A percentile compares a stretch with the other conserved stretches of the same genome.
phyloP scores from a whole-genome alignment of 768 basidiomycete genomes.

The Tulasnella sp. region DNA sequence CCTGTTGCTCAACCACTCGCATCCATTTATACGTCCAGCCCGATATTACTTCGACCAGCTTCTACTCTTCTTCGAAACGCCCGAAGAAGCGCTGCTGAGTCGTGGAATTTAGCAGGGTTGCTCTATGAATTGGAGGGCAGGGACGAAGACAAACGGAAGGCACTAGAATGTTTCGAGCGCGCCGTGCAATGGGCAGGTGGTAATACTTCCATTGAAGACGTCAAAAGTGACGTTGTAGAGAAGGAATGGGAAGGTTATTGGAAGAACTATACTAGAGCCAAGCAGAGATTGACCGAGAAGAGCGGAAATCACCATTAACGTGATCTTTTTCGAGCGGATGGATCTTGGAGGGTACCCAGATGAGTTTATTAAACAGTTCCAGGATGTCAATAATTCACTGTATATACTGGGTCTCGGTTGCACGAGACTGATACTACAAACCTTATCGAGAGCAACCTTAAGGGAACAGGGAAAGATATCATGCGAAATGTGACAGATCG shows the following conservation, averaged over 20 bases:
- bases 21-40: not conserved
- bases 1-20: constrained; percentile 24
- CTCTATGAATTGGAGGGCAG: constrained; percentile 35
- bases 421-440: no score
- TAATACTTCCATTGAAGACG: not conserved
- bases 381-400: no score
- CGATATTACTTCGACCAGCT: constrained; percentile 38
- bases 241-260: constrained; percentile 15
- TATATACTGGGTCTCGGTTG: no score
- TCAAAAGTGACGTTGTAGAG: constrained; percentile 5
- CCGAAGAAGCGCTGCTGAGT: constrained; percentile 54
- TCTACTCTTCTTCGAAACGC: constrained; percentile 50
- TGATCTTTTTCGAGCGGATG: no score
- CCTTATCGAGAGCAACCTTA: no score
- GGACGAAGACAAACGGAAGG: constrained; percentile 25
- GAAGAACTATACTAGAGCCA: constrained; percentile 8
- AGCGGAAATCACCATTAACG: no score
- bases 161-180: constrained; percentile 51
- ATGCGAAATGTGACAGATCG: no score
- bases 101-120: constrained; percentile 62
- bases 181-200: constrained; percentile 55
- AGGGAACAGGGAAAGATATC: no score
- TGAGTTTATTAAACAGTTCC: no score
- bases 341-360: no score
- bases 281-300: constrained; percentile 8